Conservation (phyloP, 495 filamentous ascomycete genomes). For the Collariella sp. region DNA sequence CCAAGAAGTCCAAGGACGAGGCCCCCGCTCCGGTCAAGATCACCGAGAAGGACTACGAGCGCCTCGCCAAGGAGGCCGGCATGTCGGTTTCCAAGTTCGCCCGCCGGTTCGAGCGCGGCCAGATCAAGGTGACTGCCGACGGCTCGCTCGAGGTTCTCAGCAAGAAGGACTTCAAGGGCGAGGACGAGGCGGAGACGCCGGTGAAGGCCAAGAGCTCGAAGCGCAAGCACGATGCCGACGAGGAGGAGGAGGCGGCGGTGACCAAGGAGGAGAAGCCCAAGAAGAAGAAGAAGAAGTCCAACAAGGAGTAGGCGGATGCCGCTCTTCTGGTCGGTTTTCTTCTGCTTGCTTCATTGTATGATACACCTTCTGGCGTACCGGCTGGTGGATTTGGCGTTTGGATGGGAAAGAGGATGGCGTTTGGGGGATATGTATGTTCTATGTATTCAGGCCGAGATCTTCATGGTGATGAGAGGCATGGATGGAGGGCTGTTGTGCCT, state of each 20-base stretch:
- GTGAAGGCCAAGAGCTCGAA: constrained; percentile 35
- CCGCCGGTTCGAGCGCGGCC: constrained; percentile 54
- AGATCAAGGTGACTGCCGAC: constrained; percentile 50
- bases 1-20: constrained; percentile 23
- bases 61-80: constrained; percentile 50
- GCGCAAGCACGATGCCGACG: constrained; percentile 32
- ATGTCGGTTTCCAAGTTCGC: constrained; percentile 57
- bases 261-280: constrained; percentile 34
- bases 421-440: constrained; percentile 19
- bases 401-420: constrained; percentile 24
- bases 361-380: constrained; percentile 27
- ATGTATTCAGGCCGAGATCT: constrained; percentile 18
- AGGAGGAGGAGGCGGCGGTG: constrained; percentile 22
- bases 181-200: constrained; percentile 35
- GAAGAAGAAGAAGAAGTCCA: constrained; percentile 43
- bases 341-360: constrained; percentile 26
- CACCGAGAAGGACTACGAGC: constrained; percentile 43
- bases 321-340: constrained; percentile 10
- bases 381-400: constrained; percentile 29
- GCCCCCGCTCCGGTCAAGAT: constrained; percentile 34
- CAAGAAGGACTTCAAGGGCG: constrained; percentile 60
- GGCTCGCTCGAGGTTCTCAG: constrained; percentile 50
- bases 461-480: constrained; percentile 14
- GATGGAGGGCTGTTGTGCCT: constrained; percentile 1
- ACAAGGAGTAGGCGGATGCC: constrained; percentile 25